These are phyloP conservation scores for Monilinia fructicola DNA, from an alignment of 2,329 filamentous ascomycete species.

Conservation along the genomic window DNA sequence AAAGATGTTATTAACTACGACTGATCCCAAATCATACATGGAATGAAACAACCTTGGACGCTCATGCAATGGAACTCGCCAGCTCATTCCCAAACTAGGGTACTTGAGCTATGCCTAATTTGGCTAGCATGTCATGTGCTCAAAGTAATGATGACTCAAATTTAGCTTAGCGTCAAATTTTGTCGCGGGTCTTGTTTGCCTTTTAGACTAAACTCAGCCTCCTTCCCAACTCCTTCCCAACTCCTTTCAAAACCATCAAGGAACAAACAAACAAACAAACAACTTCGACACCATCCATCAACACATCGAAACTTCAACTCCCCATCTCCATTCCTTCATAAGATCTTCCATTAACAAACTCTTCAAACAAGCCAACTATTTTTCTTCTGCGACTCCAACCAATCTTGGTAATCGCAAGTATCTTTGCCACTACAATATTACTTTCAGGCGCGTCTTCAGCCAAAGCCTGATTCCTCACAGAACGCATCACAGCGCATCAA, in stretches of 20 bases:
- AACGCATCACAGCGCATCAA: conserved; percentile 33
- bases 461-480: conserved; percentile 32
- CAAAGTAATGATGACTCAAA: conserved; percentile 8
- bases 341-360: not conserved
- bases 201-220: conserved; percentile 19
- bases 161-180: conserved; percentile 4
- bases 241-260: conserved; percentile 17
- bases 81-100: not conserved
- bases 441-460: conserved; percentile 20
- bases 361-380: not conserved
- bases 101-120: not conserved
- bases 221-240: not conserved
- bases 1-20: not conserved
- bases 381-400: conserved; percentile 26
- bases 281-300: conserved; percentile 26
- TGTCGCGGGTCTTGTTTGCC: conserved; percentile 7
- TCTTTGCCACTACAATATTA: conserved; percentile 30
- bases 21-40: too few species aligned
- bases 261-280: conserved; percentile 27
- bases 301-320: conserved; percentile 10
- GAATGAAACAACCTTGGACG: too few species aligned
- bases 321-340: conserved; percentile 12
- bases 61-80: not conserved
- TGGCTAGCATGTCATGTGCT: conserved; percentile 2
- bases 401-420: conserved; percentile 35